phyloP scores from a whole-genome alignment of 371 early-diverging fungal species.

The Syncephalastrum racemosum region DNA sequence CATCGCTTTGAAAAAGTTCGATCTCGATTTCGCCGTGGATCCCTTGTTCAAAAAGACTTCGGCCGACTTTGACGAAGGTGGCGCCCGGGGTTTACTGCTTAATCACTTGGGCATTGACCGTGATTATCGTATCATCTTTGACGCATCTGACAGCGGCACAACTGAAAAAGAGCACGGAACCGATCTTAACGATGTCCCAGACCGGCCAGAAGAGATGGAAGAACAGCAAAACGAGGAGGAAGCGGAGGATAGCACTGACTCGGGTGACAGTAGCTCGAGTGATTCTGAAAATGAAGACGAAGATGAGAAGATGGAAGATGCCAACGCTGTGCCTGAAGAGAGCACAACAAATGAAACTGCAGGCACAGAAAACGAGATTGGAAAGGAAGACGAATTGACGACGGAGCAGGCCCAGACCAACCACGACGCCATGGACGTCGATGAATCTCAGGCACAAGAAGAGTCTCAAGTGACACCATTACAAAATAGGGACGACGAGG shows the following conservation, averaged over 20 bases:
- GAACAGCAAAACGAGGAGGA: conserved; percentile 1
- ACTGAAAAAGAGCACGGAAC: conserved; percentile 10
- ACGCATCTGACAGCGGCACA: conserved; percentile 79
- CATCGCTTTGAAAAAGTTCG: conserved; percentile 85
- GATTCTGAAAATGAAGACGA: neutral
- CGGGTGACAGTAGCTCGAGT: too few species aligned
- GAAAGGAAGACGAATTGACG: neutral
- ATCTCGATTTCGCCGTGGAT: conserved; percentile 91
- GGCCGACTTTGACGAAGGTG: conserved; percentile 98
- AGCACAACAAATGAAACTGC: neutral
- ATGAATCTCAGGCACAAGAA: neutral
- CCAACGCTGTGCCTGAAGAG: neutral
- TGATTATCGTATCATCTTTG: conserved; percentile 91
- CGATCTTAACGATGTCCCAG: neutral
- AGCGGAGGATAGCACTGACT: neutral
- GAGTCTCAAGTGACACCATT: neutral
- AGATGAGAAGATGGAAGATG: conserved; percentile 2
- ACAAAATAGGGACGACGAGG: neutral
- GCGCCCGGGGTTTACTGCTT: conserved; percentile 88
- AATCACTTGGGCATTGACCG: conserved; percentile 82
- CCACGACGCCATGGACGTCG: conserved; percentile 9
- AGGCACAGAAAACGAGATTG: conserved; percentile 1
- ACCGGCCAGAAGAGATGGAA: conserved; percentile 4
- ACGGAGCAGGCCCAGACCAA: neutral
- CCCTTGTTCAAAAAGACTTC: conserved; percentile 98